Conservation (phyloP, 306 rosid genomes). For the Purshia tridentata region DNA sequence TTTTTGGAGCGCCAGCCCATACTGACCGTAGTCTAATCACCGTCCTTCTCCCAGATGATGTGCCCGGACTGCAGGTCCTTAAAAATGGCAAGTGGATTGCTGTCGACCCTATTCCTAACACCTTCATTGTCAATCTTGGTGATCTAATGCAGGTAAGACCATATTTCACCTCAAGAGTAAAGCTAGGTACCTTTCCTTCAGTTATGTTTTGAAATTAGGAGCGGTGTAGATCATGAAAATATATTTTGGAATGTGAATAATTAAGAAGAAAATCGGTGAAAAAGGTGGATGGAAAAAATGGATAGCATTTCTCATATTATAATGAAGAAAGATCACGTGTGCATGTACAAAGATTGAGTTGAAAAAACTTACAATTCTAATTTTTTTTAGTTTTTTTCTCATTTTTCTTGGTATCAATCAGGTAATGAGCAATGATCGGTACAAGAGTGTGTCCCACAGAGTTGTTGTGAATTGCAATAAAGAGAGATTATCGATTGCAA, state of each 20-base stretch:
- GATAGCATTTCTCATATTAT: no score
- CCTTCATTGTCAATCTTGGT: constrained; percentile 48
- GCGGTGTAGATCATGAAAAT: no score
- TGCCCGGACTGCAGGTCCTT: constrained; percentile 53
- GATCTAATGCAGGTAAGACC: constrained; percentile 55
- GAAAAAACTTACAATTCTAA: background rate
- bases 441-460: constrained; percentile 52
- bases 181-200: no score
- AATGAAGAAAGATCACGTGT: no score
- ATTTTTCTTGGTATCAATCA: background rate
- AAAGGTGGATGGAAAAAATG: no score
- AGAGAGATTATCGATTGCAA: constrained; percentile 51
- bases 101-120: constrained; percentile 47
- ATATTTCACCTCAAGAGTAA: background rate
- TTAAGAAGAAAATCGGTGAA: no score
- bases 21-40: constrained; percentile 52
- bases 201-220: no score
- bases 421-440: constrained; percentile 46
- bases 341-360: no score
- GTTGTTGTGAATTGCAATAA: constrained; percentile 41
- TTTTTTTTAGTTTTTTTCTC: background rate
- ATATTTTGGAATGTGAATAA: no score
- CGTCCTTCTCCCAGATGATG: constrained; percentile 50
- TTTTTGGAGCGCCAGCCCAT: constrained; percentile 50
- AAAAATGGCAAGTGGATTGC: constrained; percentile 44